A percentile compares a stretch with the other conserved stretches of the same genome.
Evolutionary conservation across 2,329 filamentous ascomycete genomes (phyloP).

Genomic region (Exophiala alcalophila): DNA sequence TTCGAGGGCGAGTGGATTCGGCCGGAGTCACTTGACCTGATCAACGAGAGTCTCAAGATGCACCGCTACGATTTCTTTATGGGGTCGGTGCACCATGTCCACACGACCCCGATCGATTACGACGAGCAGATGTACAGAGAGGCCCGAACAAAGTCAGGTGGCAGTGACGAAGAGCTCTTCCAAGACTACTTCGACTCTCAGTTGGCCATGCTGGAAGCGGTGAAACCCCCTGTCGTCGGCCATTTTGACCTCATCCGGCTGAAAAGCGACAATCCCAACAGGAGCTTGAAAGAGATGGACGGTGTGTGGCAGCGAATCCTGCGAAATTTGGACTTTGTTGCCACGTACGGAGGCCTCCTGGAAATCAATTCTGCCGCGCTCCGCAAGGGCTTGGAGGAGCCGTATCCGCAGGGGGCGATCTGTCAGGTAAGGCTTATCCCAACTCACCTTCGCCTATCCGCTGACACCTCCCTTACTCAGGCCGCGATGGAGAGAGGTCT

Average conservation of each 20-base stretch:
- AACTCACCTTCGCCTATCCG: too few relatives aligned
- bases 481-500: constrained; percentile 71
- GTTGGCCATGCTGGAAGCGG: constrained; percentile 68
- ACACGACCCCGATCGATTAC: constrained; percentile 85
- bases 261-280: constrained; percentile 66
- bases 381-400: constrained; percentile 84
- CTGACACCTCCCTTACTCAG: constrained; percentile 46
- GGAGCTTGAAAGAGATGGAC: constrained; percentile 57
- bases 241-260: constrained; percentile 92
- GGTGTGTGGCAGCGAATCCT: constrained; percentile 70
- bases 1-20: constrained; percentile 95
- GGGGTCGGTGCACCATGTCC: constrained; percentile 87
- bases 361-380: constrained; percentile 87
- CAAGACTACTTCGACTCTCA: constrained; percentile 87
- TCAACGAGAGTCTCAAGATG: constrained; percentile 57
- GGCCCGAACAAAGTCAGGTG: constrained; percentile 57
- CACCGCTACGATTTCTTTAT: constrained; percentile 82
- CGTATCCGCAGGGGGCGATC: constrained; percentile 78
- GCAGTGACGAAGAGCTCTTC: constrained; percentile 70
- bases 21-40: constrained; percentile 58
- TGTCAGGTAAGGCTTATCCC: constrained; percentile 59
- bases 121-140: constrained; percentile 64
- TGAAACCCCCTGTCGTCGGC: constrained; percentile 76
- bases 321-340: constrained; percentile 71
- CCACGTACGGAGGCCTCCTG: constrained; percentile 72